A percentile compares a stretch with the other conserved stretches of the same genome.
These are phyloP conservation scores for Epithemia pelagica DNA, from an alignment of 108 stramenopile species.

Conservation along the genomic window DNA sequence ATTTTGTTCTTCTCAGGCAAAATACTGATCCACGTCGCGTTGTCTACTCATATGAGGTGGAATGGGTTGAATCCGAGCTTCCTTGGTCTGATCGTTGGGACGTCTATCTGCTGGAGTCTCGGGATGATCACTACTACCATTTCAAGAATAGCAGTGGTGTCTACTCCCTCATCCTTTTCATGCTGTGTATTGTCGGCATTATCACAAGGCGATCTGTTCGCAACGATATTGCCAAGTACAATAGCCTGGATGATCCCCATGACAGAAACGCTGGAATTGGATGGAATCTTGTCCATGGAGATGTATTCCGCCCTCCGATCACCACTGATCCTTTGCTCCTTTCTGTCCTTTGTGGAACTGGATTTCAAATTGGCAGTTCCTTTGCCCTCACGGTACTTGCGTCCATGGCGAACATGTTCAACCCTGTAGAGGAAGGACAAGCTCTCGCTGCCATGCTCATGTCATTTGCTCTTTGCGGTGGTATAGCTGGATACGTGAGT, in stretches of 20 bases:
- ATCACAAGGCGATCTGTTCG: slow-evolving; percentile 90
- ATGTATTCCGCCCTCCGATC: slow-evolving; percentile 92
- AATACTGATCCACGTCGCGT: slow-evolving; percentile 13
- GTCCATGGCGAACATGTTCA: slow-evolving; percentile 79
- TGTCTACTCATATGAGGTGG: slow-evolving; percentile 89
- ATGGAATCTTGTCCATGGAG: slow-evolving; percentile 97
- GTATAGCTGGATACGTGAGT: slow-evolving; percentile 80
- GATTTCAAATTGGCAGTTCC: slow-evolving; percentile 85
- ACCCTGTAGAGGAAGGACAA: slow-evolving; percentile 92
- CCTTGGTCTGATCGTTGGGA: slow-evolving; percentile 82
- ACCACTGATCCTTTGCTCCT: slow-evolving; percentile 69
- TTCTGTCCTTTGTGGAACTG: slow-evolving; percentile 82
- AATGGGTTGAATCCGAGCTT: slow-evolving; percentile 72
- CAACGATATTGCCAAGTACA: slow-evolving; percentile 96
- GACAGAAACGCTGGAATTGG: slow-evolving; percentile 94
- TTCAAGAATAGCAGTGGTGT: slow-evolving; percentile 79
- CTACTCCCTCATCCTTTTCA: slow-evolving; percentile 93
- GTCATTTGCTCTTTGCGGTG: slow-evolving; percentile 86
- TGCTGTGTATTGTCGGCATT: slow-evolving; percentile 92
- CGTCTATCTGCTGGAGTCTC: background rate
- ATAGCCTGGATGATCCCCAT: slow-evolving; percentile 71
- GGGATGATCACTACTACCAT: background rate
- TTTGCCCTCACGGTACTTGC: slow-evolving; percentile 68
- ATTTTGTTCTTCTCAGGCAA: slow-evolving; percentile 25
- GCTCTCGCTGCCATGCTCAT: slow-evolving; percentile 82